Evolutionary conservation across 2,329 filamentous ascomycete genomes (phyloP), one percentile per base, ranked within the genome.

Genomic region (Trematosphaeria pertusa): DNA sequence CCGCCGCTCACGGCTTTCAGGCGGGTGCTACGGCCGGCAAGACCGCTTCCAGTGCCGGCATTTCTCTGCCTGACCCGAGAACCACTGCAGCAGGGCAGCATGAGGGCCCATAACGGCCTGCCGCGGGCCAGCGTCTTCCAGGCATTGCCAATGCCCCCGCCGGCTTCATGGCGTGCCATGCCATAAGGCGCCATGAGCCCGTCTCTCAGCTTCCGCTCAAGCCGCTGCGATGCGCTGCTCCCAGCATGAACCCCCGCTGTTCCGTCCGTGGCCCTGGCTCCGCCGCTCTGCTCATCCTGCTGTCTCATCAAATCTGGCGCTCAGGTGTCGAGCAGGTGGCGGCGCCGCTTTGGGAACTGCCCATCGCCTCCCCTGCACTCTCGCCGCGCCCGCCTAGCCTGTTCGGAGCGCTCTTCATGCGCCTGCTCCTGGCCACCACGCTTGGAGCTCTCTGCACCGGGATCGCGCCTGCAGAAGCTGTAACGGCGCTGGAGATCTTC

Each of bases 401-500:
- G 48, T 64, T 65, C 54, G 52, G 60, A 59, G 52, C 50, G 47
- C 54, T 52, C 44, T 68, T 59, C 59, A 70, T 71, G 67, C 67
- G 56, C 56, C 61, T 66, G 39, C 54, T 61, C 54, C 62, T 69
- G 62, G 59, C 64, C 64, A 65, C 65, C 59, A 62, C 58, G 64
- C 65, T 52, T 58, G 51, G 48, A 48, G 45, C 39, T 30, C 35
- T 55, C 50, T 59, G 58, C 61, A 44, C 61, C 59, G 64, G 67
- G 64, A 62, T 69, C 52, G 55, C 43, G 60, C 65, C 56, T 72
- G 69, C 66, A 67, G 54, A 55, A 45, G 39, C 58, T 70, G 61
- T 60, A 72, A 73, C 70, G 67, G 69, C 57, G 59, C 59, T 69
- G 69, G 67, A 72, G 70, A 73, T 72, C 69, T 72, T 69, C 66